Base-by-base conservation (phyloP, 352 stramenopile species). In the Globisporangium nodosum region DNA sequence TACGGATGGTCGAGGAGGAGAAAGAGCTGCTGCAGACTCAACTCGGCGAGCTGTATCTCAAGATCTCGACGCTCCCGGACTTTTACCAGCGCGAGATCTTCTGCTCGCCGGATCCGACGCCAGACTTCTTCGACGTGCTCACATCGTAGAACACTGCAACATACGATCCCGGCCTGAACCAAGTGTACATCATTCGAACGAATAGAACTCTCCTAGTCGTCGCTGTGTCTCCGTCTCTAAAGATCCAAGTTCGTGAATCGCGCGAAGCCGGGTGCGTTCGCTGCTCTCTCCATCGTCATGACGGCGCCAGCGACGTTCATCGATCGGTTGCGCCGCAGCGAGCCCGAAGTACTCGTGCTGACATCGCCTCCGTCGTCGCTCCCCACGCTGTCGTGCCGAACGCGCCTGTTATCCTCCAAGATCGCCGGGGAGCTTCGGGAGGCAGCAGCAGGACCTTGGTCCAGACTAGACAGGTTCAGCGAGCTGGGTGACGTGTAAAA, bases 71-170 rank as follows among this genome's bases (percentile, higher is more conserved):
- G 13, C 68, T 92, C 43, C 85, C 85, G 33, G 85, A 92, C 45
- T 94, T 94, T 48, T 94, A 94, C 49, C 77, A 92, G 52, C 81
- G 83, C 43, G 74, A 92, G 68, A 87, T 94, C 48, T 94, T 94
- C 63, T 94, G 85, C 60, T 81, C 81, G 30, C 65, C 76, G 1
- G 85, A 94, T 35, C 78, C 82, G 24, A 74, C 70, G 27, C 68
- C 80, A n/a, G 76, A 77, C 45, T 94, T 94, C 61, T 94, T 94
- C 48, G 82, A 94, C 31, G 79, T 68, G 6, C 64, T 94, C n/a
- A 94, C 84, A 43, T 72, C 67, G 35, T 64, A 55, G 52, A 43
- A 37, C 33, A 11, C 9, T 37, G 6, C 5, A 37, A 2, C 5
- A 37, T 11, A 37, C 33, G 9, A 12, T 37, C 6, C 24, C 47